Evolutionary conservation across 2,329 filamentous ascomycete species (phyloP).

Genomic region (Ophiostoma tasmaniense): DNA sequence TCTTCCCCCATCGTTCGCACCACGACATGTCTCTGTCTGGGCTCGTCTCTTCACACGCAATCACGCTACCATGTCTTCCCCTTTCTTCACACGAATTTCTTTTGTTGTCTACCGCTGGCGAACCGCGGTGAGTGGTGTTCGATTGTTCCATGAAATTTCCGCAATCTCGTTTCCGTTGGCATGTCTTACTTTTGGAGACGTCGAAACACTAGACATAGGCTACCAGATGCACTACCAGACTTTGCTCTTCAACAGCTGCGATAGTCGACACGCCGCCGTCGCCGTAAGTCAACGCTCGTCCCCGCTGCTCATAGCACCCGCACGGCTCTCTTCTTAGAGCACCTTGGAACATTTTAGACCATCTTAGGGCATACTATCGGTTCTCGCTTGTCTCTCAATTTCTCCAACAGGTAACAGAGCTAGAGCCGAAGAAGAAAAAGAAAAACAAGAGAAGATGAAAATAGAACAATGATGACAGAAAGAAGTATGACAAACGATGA

Average conservation of each 20-base stretch:
- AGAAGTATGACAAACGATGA: not conserved
- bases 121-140: not conserved
- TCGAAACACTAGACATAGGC: not conserved
- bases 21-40: not conserved
- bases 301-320: not conserved
- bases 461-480: not conserved
- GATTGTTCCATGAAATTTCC: not conserved
- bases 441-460: not conserved
- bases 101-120: not conserved
- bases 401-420: not conserved
- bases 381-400: not conserved
- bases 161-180: not conserved
- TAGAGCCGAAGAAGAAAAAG: not conserved
- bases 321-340: not conserved
- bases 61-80: not conserved
- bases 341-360: not conserved
- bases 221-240: not conserved
- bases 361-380: not conserved
- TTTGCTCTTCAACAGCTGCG: not conserved
- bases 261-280: not conserved
- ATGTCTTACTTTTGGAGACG: not conserved
- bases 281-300: not conserved
- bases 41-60: conserved; percentile 1
- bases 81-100: not conserved
- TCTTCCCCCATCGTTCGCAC: not conserved